phyloP scores from a whole-genome alignment of 2,329 filamentous ascomycete genomes.

The Clonostachys byssicola region DNA sequence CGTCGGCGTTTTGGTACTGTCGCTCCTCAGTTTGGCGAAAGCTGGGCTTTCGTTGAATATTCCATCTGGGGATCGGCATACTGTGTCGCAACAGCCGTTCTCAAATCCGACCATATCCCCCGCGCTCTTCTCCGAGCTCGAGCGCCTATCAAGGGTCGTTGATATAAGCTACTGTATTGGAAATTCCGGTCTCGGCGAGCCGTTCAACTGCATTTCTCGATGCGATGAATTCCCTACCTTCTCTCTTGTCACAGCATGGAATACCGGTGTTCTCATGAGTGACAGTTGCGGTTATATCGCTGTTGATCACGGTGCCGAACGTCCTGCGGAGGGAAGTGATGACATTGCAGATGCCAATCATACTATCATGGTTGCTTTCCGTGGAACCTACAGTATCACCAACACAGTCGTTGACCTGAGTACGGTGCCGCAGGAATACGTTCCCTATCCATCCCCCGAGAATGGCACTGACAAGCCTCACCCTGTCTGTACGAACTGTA shows the following conservation, averaged over 20 bases:
- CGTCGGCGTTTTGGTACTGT: not conserved
- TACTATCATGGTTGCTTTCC: conserved; percentile 78
- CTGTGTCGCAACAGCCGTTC: not conserved
- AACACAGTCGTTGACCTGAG: conserved; percentile 90
- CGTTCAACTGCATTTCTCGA: conserved; percentile 80
- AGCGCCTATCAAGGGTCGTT: conserved; percentile 85
- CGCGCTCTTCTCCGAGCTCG: conserved; percentile 72
- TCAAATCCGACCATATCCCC: not conserved
- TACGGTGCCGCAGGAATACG: conserved; percentile 84
- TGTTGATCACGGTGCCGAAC: conserved; percentile 58
- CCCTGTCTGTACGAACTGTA: conserved; percentile 75
- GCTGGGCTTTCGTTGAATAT: not conserved
- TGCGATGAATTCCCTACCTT: conserved; percentile 81
- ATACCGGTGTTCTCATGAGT: conserved; percentile 79
- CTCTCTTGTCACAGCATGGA: conserved; percentile 80
- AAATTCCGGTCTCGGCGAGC: conserved; percentile 72
- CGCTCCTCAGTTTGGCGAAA: not conserved
- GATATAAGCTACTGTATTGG: conserved; percentile 95
- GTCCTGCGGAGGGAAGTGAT: conserved; percentile 7
- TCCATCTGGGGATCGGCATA: not conserved
- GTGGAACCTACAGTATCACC: conserved; percentile 89
- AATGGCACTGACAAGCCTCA: conserved; percentile 32
- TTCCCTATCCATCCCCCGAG: conserved; percentile 70
- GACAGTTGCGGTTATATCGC: conserved; percentile 95
- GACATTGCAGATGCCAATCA: conserved; percentile 4